Evolutionary conservation across 1,284 basidiomycete species (phyloP), one percentile per base, ranked within the genome.

Genomic region (Puccinia polysora): DNA sequence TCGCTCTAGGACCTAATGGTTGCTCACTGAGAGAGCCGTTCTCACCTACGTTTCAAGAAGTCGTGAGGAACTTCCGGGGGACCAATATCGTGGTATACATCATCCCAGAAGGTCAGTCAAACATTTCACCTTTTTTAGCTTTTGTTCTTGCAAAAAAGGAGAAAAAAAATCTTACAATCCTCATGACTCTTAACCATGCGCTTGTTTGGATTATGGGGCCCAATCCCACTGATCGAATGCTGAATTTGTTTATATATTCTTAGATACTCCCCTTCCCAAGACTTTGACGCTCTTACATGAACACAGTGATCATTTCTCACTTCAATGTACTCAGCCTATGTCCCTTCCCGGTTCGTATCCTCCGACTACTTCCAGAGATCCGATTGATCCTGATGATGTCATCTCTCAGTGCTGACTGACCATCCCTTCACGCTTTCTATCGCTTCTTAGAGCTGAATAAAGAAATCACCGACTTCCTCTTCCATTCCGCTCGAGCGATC

Each of bases 31-130:
- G 68, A 43, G 68, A 71, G 34, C 68, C 68, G 20, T 71, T 63
- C 36, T 71, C 68, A 23, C 68, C 68, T 30, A 71, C 68, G 6
- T 71, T 71, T 60, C 68, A 63, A 63, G 68, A 71, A 55, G 68
- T 71, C 0, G 68, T 71, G 7, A 47, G 68, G 25, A 71, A 71
- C 34, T 71, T 71, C 40, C 47, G 68, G 63, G 68, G 68, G 2
- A 50, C 45, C 6, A 71, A 71, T 52, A 71, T 71, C 30, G n/a
- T 71, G 10, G 50, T 71, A 28, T 71, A 59, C 50, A 56, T 71
- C 18, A 62, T 71, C 14, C 56, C 58, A 20, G 47, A 71, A 38
- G 59, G 68, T 52, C 38, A 71, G 32, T 65, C 1, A 53, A 53
- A 25, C 14, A 8, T 58, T n/a, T n/a, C n/a, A n/a, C n/a, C n/a